Evolutionary conservation across 768 basidiomycete species (phyloP), one percentile per base, ranked within the genome.

Genomic region (Panus rudis): DNA sequence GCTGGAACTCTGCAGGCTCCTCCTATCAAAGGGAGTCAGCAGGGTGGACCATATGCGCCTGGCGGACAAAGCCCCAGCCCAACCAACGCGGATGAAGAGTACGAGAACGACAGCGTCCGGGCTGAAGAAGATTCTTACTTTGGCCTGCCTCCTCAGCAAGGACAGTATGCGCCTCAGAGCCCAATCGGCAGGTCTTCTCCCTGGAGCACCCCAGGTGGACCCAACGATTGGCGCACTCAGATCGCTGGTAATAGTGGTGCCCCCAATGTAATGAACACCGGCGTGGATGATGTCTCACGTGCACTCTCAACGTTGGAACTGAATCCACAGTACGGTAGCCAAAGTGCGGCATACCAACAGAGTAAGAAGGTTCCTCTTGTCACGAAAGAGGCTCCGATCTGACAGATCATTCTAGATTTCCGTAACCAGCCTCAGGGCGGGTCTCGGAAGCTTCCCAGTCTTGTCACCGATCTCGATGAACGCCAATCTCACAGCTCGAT

Each of bases 221-320:
- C 57, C 23, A 71, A 70, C 45, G 83, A 84, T 43, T 85, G 84
- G 84, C 75, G 75, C 39, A 50, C 65, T 17, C 61, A 67, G 4
- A 58, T 65, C 32, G 67, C 59, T 33, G 56, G 63, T 4, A 53
- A 43, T 25, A 51, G 51, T 34, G 61, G 50, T 46, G 52, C 47
- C 5, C n/a, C n/a, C n/a, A n/a, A n/a, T n/a, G n/a, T n/a, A n/a
- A n/a, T n/a, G n/a, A 45, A 59, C 40, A 67, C 54, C 47, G 49
- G 45, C 1, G 75, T 89, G 45, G 88, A 90, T 50, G 87, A 91
- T 42, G 79, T 90, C 13, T 76, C 83, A 51, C 77, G 79, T 31
- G 88, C 84, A 14, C 66, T 90, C 20, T 79, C 82, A 13, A 64
- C 74, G 25, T 67, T 91, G 42, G 86, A 89, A 52, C 64, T 90